These are phyloP conservation scores for Hysterium pulicare DNA, from an alignment of 2,329 filamentous ascomycete genomes.

Conservation along the genomic window DNA sequence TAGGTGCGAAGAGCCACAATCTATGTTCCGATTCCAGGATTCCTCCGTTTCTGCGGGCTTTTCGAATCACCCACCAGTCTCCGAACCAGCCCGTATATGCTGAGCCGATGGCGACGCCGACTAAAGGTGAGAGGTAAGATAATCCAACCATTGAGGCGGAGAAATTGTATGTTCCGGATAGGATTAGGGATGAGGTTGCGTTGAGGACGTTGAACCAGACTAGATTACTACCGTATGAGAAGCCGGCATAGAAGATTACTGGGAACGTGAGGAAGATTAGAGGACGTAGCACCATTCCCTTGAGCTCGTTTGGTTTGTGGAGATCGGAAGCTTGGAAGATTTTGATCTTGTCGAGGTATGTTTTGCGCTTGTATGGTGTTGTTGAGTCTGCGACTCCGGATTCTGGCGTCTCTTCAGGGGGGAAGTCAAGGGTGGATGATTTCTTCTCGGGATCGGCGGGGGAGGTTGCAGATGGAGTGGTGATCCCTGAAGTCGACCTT, in stretches of 20 bases:
- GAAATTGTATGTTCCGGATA: slow-evolving; percentile 38
- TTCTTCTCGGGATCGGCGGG: slow-evolving; percentile 10
- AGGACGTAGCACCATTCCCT: slow-evolving; percentile 25
- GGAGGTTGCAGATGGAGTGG: neutral
- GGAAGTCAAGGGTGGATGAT: neutral
- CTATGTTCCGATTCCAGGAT: slow-evolving; percentile 41
- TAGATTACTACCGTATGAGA: slow-evolving; percentile 39
- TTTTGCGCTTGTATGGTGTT: slow-evolving; percentile 17
- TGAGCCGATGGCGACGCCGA: slow-evolving; percentile 35
- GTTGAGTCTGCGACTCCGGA: neutral
- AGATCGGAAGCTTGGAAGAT: slow-evolving; percentile 25
- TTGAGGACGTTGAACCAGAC: slow-evolving; percentile 46
- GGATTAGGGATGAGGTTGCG: slow-evolving; percentile 39
- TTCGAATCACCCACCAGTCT: slow-evolving; percentile 29
- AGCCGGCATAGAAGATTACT: slow-evolving; percentile 39
- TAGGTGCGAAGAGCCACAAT: slow-evolving; percentile 39
- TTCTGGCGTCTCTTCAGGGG: slow-evolving; percentile 2
- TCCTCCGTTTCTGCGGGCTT: slow-evolving; percentile 38
- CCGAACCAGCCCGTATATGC: slow-evolving; percentile 32
- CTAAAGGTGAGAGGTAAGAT: slow-evolving; percentile 33
- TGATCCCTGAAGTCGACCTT: slow-evolving; percentile 2
- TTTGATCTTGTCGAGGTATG: slow-evolving; percentile 31
- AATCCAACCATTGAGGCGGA: slow-evolving; percentile 37
- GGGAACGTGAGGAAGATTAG: slow-evolving; percentile 32
- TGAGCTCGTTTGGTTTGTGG: slow-evolving; percentile 25